Base-by-base conservation (phyloP, 345 rosid species). In the Brassica cretica region DNA sequence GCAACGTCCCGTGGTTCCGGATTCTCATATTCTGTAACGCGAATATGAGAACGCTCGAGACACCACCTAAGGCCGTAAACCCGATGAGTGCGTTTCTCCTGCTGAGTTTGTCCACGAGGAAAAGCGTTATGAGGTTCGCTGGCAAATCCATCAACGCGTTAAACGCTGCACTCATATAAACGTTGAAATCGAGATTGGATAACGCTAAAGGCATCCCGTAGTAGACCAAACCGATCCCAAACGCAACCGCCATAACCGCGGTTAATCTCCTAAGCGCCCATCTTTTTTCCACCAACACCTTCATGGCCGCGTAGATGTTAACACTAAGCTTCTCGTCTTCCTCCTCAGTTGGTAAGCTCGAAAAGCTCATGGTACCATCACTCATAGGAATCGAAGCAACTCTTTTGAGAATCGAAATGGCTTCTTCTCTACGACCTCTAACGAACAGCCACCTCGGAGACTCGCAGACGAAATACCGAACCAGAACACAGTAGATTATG, bases 151-250 rank as follows among this genome's bases (percentile, higher is more conserved):
- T 85, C 41, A 90, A 78, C 65, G 89, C 96, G 44, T 93, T 90
- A 8, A 86, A 76, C 11, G 87, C 80, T 14, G 87, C 88, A 62
- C 96, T 85, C 37, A 87, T 39, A 72, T 89, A 93, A n/a, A 88
- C 86, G 68, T 86, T 84, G 80, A 88, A 84, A 8, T 82, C 72
- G 37, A 89, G 78, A 65, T 84, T 86, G 9, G 84, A 86, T 2
- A 84, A 85, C 10, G 88, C 86, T 35, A 93, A 79, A 25, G 93
- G 96, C 91, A 93, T 89, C 14, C 96, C 94, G 32, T 88, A 90
- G 18, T 89, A 89, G 1, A 89, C 89, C 78, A 89, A 61, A 51
- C 98, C 96, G 5, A 80, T 78, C 5, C 96, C 94, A 51, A 87
- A 83, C 21, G 88, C 94, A 2, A 80, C 63, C 1, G 78, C 60